Evolutionary conservation across 257 asterid species (phyloP), one percentile per base, ranked within the genome.

Genomic region (Jasminum sambac): DNA sequence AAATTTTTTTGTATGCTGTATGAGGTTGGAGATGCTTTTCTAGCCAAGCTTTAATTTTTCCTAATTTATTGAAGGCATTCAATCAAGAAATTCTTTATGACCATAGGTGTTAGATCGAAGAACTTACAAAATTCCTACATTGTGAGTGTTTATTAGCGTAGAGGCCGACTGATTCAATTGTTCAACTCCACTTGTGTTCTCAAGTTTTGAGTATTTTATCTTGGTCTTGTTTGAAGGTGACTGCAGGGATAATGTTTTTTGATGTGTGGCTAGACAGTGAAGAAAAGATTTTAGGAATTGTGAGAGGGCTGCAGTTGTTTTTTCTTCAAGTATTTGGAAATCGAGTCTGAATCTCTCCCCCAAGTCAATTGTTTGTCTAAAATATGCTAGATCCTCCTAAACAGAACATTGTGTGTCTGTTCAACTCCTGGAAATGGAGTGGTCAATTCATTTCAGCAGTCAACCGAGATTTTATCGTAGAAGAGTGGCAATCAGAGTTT

Each of bases 141-240:
- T 50, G 8, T 50, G 59, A 50, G 8, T 50, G 59, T 50, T n/a
- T 17, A 16, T 50, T 50, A n/a, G 19, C 19, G 7, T 8, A 50
- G 5, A 7, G 5, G 19, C 17, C 19, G 11, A n/a, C 7, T 50
- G 24, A 17, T 50, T 17, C 26, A 17, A 24, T 50, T 16, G 59
- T 50, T 50, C 59, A 17, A 50, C 19, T 50, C 25, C 12, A 50
- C 59, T 50, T 50, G 26, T 50, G 59, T 50, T 50, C 59, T 50
- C 11, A 17, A 50, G n/a, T 50, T n/a, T 50, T 50, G 25, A n/a
- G 7, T 19, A 19, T 50, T n/a, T n/a, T 50, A 50, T 17, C 25
- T 17, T 19, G 11, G 9, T 50, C 19, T n/a, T 50, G 25, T 17
- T 50, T 50, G 59, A 24, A 50, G 8, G 2, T 12, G 52, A 0